Base-by-base conservation (phyloP, 202 grass and related monocot genomes). In the Panicum virgatum region DNA sequence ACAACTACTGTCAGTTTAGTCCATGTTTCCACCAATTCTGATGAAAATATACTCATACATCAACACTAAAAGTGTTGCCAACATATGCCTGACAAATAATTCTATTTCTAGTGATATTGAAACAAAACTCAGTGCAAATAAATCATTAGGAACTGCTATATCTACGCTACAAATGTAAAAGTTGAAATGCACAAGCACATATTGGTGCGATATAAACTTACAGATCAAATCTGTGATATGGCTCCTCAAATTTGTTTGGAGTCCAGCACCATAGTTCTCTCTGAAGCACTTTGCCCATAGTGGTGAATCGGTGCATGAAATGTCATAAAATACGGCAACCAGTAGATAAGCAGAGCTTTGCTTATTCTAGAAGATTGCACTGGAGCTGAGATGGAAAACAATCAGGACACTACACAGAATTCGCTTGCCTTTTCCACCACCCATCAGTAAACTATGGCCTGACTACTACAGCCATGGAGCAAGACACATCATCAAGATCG, bases 201-300 rank as follows among this genome's bases (percentile, higher is more conserved):
- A 78, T 72, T 78, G 62, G 74, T 83, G 73, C 53, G 54, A 62
- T 74, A 68, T 74, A 68, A 62, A 90, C 88, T 90, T 90, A 90
- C 88, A 83, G 66, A 86, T 70, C 64, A 81, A 60, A 69, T 81
- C 30, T 81, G 30, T 76, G 44, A 73, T 60, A 89, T 83, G 73
- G 61, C 68, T 73, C 66, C 34, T 73, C 83, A 83, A 83, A 83
- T 68, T 74, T 78, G 74, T 75, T 67, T 83, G 66, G 36, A 83
- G 34, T 77, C 61, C 40, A 68, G 73, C 59, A 82, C 43, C 73
- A 52, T 72, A 78, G 66, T 82, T 53, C 74, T 68, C 34, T 30
- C 63, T 78, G 51, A 72, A 82, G 66, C 59, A 68, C 60, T 74
- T 74, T 29, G 62, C 73, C 34, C 37, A 82, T 22, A 60, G 60